These are phyloP conservation scores for Phoma sp. DNA, from an alignment of 2,329 filamentous ascomycete genomes.

Conservation along the genomic window DNA sequence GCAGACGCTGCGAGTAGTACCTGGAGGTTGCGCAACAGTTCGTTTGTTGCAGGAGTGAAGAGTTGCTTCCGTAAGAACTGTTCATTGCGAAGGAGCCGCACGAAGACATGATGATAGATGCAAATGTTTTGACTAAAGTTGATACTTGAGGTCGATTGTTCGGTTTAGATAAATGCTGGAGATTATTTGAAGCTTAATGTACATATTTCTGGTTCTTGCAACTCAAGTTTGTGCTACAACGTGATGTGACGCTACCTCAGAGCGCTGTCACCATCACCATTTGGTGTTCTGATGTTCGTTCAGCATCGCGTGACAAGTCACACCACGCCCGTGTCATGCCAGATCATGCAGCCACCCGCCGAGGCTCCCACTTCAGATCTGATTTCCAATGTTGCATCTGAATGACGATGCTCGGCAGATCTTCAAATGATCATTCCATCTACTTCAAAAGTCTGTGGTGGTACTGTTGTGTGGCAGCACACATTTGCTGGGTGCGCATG, in stretches of 20 bases:
- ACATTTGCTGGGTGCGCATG: background rate
- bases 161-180: background rate
- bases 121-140: background rate
- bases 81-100: constrained; percentile 19
- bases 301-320: constrained; percentile 19
- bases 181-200: constrained; percentile 12
- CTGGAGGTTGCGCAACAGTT: constrained; percentile 10
- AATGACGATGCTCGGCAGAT: background rate
- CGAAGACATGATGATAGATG: constrained; percentile 9
- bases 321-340: constrained; percentile 20
- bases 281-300: constrained; percentile 13
- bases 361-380: background rate
- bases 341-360: constrained; percentile 4
- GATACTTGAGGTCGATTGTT: background rate
- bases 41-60: constrained; percentile 17
- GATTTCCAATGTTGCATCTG: background rate
- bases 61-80: constrained; percentile 21
- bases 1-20: constrained; percentile 20
- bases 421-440: background rate
- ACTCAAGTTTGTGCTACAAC: background rate
- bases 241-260: constrained; percentile 16
- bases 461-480: background rate
- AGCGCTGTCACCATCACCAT: constrained; percentile 14
- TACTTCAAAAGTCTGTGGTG: background rate
- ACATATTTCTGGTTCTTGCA: constrained; percentile 11